Evolutionary conservation across 345 rosid species (phyloP).

Genomic region (Capsella bursapastoris): DNA sequence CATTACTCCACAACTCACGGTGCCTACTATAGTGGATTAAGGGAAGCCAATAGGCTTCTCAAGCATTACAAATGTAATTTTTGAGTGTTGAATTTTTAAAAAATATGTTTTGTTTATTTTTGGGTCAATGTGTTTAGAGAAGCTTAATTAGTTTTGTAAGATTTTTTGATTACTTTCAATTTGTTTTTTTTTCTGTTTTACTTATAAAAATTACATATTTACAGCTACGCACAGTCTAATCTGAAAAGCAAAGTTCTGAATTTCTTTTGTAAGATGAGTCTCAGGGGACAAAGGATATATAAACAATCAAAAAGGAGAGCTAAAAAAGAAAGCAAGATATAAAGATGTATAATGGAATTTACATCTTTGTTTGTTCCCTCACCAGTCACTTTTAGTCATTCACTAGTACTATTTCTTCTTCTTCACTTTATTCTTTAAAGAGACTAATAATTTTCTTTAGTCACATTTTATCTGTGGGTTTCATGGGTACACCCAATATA

Average conservation of each 20-base stretch:
- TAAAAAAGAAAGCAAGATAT: slow-evolving; percentile 32
- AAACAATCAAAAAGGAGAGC: slow-evolving; percentile 32
- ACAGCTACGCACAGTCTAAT: slow-evolving; percentile 27
- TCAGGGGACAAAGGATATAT: slow-evolving; percentile 33
- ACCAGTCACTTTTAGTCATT: slow-evolving; percentile 34
- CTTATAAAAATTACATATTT: slow-evolving; percentile 1
- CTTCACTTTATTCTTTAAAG: slow-evolving; percentile 8
- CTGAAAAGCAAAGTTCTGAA: slow-evolving; percentile 32
- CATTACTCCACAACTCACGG: slow-evolving; percentile 99
- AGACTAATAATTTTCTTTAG: slow-evolving; percentile 3
- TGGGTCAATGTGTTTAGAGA: slow-evolving; percentile 36
- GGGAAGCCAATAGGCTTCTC: slow-evolving; percentile 96
- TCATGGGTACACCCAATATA: not conserved
- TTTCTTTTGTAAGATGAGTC: slow-evolving; percentile 29
- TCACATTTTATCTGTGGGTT: slow-evolving; percentile 28
- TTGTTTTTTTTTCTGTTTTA: slow-evolving; percentile 41
- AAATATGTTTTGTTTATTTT: slow-evolving; percentile 24
- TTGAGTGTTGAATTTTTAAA: slow-evolving; percentile 45
- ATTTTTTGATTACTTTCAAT: slow-evolving; percentile 35
- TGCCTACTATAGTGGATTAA: slow-evolving; percentile 92
- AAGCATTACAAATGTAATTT: slow-evolving; percentile 69
- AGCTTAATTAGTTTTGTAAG: slow-evolving; percentile 39
- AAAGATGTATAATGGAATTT: slow-evolving; percentile 29
- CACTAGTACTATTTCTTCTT: slow-evolving; percentile 11
- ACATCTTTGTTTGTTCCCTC: slow-evolving; percentile 37